Conservation (phyloP, 148 eudicot species). For the Silene latifolia region DNA sequence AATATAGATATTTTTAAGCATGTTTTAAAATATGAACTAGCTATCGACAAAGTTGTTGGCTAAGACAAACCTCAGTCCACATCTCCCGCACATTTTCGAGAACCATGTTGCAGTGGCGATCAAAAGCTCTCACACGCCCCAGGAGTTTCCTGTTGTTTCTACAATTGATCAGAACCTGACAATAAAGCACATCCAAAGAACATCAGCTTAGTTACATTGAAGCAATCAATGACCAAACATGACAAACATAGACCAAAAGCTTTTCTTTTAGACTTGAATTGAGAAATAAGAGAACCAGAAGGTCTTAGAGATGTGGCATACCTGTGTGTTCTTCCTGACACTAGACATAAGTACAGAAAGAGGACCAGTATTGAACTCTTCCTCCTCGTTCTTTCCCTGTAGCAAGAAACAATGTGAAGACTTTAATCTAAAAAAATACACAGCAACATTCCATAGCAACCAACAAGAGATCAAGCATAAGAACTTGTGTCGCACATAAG, state of each 20-base stretch:
- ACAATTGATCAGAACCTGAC: constrained; percentile 88
- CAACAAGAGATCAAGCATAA: neutral
- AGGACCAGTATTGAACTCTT: constrained; percentile 93
- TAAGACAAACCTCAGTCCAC: constrained; percentile 78
- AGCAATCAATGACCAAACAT: neutral
- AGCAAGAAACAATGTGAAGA: neutral
- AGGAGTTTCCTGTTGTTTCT: constrained; percentile 81
- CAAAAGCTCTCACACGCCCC: constrained; percentile 75
- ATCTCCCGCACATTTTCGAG: constrained; percentile 79
- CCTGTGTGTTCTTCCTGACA: constrained; percentile 91
- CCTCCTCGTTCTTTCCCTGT: constrained; percentile 86
- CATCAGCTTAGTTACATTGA: neutral
- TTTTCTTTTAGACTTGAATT: neutral
- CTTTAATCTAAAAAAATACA: neutral
- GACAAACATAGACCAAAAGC: neutral
- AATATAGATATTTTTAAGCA: no score
- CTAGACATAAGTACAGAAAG: constrained; percentile 90
- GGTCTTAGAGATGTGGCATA: constrained; percentile 13
- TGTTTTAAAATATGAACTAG: neutral
- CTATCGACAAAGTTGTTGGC: neutral
- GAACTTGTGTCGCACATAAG: neutral
- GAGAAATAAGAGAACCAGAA: neutral
- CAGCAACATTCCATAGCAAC: neutral
- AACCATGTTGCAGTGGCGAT: constrained; percentile 75
- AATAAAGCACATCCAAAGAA: neutral